phyloP scores from a whole-genome alignment of 768 basidiomycete species.

The Leucocoprinus sp. region DNA sequence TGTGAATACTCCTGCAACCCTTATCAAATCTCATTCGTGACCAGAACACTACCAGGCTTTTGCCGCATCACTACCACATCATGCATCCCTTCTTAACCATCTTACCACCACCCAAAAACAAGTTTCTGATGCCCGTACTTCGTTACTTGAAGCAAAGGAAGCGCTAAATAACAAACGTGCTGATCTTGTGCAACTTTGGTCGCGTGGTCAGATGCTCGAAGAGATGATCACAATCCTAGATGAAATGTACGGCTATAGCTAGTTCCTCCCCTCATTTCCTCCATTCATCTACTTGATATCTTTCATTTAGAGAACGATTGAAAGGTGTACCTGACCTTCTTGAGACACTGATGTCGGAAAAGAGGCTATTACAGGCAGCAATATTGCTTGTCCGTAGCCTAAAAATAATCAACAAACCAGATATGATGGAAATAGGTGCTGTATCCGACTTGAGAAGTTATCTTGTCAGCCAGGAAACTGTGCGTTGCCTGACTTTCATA shows the following conservation, averaged over 20 bases:
- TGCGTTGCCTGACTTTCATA: slow-evolving; percentile 23
- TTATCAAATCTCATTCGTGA: slow-evolving; percentile 5
- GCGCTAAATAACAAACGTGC: slow-evolving; percentile 72
- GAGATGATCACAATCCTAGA: slow-evolving; percentile 95
- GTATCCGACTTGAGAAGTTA: slow-evolving; percentile 83
- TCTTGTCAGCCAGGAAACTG: slow-evolving; percentile 78
- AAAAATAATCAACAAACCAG: slow-evolving; percentile 84
- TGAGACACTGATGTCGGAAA: slow-evolving; percentile 94
- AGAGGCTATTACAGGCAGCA: slow-evolving; percentile 83
- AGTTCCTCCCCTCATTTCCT: background rate
- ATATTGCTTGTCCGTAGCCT: slow-evolving; percentile 79
- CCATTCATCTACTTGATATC: background rate
- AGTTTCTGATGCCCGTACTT: slow-evolving; percentile 57
- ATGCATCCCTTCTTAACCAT: slow-evolving; percentile 67
- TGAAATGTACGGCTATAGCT: slow-evolving; percentile 56
- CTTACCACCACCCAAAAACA: slow-evolving; percentile 69
- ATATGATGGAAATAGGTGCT: slow-evolving; percentile 95
- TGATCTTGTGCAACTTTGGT: slow-evolving; percentile 86
- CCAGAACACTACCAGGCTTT: slow-evolving; percentile 90
- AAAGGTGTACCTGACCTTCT: slow-evolving; percentile 87
- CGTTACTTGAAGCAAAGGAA: slow-evolving; percentile 75
- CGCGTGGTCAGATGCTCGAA: slow-evolving; percentile 81
- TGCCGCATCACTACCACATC: slow-evolving; percentile 88
- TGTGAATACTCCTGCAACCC: slow-evolving; percentile 23
- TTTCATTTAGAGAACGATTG: slow-evolving; percentile 62